Percentiles rank a stretch among this genome's conserved stretches.
Evolutionary conservation across 441 rosid species (phyloP).

Genomic region (Erysimum cheiri): DNA sequence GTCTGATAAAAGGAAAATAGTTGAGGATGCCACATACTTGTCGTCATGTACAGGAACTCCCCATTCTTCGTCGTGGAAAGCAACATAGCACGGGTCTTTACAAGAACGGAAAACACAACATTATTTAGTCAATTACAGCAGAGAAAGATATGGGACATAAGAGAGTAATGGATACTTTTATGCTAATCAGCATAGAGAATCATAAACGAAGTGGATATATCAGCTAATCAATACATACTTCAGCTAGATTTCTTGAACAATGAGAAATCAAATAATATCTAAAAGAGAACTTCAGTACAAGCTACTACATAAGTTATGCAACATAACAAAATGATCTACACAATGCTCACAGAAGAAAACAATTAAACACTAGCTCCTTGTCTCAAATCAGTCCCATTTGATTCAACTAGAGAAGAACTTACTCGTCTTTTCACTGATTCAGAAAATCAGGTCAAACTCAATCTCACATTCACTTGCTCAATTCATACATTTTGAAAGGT

Average conservation of each 20-base stretch:
- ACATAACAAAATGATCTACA: neutral
- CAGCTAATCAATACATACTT: neutral
- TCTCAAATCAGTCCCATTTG: too few relatives aligned
- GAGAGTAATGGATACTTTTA: slow-evolving; percentile 3
- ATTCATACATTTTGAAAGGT: neutral
- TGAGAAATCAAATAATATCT: neutral
- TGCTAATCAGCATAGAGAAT: neutral
- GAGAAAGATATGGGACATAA: slow-evolving; percentile 1
- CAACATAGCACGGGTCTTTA: slow-evolving; percentile 67
- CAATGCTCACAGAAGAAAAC: neutral
- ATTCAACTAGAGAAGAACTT: slow-evolving; percentile 13
- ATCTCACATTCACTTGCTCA: neutral
- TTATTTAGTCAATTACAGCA: neutral
- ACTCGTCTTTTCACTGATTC: neutral
- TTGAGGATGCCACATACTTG: slow-evolving; percentile 61
- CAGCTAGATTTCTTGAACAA: neutral
- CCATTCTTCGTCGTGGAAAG: slow-evolving; percentile 99
- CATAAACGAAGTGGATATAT: slow-evolving; percentile 8
- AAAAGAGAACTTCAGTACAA: slow-evolving; percentile 2
- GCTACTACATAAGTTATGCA: slow-evolving; percentile 4
- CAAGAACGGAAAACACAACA: slow-evolving; percentile 3
- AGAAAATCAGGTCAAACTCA: slow-evolving; percentile 15
- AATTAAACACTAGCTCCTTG: neutral
- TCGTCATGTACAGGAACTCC: slow-evolving; percentile 90
- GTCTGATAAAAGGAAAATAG: slow-evolving; percentile 1